Evolutionary conservation across 164 flowering plant species (phyloP).

Genomic region (Umbilicus rupestris): DNA sequence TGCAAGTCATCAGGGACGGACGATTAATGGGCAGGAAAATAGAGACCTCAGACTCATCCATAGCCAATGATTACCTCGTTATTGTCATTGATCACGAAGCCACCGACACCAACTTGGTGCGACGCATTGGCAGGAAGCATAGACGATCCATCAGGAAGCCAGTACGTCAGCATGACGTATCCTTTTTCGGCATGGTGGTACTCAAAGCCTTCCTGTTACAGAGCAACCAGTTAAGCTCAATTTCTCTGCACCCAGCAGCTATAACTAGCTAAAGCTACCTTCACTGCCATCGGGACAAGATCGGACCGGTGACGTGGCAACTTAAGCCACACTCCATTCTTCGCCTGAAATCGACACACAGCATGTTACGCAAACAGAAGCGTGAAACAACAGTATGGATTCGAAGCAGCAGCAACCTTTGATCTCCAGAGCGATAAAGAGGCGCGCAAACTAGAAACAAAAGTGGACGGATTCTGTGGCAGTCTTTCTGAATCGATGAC

Average conservation of each 20-base stretch:
- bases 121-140: slow-evolving; percentile 88
- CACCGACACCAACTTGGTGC: slow-evolving; percentile 89
- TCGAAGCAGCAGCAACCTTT: slow-evolving; percentile 30
- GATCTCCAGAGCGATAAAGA: slow-evolving; percentile 65
- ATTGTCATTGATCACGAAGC: slow-evolving; percentile 71
- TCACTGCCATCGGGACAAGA: slow-evolving; percentile 80
- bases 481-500: slow-evolving; percentile 49
- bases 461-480: slow-evolving; percentile 44
- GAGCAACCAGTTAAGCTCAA: neutral
- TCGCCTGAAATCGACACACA: slow-evolving; percentile 49
- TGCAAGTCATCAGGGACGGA: slow-evolving; percentile 14
- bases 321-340: slow-evolving; percentile 91
- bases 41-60: too few species aligned
- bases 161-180: slow-evolving; percentile 79
- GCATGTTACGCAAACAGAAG: neutral
- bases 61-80: slow-evolving; percentile 44
- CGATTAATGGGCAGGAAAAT: too few species aligned
- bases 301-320: slow-evolving; percentile 51
- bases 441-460: slow-evolving; percentile 40
- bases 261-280: slow-evolving; percentile 26
- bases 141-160: slow-evolving; percentile 79
- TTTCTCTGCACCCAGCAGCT: neutral
- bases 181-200: slow-evolving; percentile 86
- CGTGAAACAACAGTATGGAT: neutral
- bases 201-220: slow-evolving; percentile 83